These are phyloP conservation scores for Pseudogymnoascus sp. DNA, from an alignment of 2,329 filamentous ascomycete genomes.

Conservation along the genomic window DNA sequence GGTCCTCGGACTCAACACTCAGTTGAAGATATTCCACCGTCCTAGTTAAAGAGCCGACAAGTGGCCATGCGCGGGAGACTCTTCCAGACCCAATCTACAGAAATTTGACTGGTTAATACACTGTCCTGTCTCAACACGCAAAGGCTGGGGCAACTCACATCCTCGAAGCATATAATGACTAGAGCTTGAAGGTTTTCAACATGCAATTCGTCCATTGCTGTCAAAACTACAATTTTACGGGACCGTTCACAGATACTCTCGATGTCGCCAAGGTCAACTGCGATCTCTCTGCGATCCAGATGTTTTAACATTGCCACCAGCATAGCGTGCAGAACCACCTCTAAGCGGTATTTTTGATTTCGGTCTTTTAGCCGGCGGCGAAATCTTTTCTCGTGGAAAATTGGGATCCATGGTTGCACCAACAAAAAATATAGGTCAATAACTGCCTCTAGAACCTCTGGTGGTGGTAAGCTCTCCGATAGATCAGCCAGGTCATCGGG, in stretches of 20 bases:
- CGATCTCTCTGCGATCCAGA: neutral
- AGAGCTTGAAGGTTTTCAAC: slow-evolving; percentile 11
- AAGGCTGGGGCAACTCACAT: slow-evolving; percentile 20
- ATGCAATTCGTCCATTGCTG: slow-evolving; percentile 10
- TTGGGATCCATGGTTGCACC: slow-evolving; percentile 20
- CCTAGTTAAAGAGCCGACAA: slow-evolving; percentile 22
- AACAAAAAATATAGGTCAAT: slow-evolving; percentile 15
- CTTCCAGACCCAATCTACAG: slow-evolving; percentile 19
- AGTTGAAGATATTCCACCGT: slow-evolving; percentile 24
- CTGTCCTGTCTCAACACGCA: neutral
- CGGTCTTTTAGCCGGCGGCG: slow-evolving; percentile 8
- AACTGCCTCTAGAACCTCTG: slow-evolving; percentile 12
- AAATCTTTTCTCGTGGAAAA: slow-evolving; percentile 17
- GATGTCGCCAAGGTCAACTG: neutral
- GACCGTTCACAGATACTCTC: slow-evolving; percentile 4
- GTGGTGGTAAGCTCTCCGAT: slow-evolving; percentile 5
- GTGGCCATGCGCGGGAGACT: slow-evolving; percentile 19
- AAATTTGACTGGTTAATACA: slow-evolving; percentile 11
- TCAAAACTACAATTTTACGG: slow-evolving; percentile 11
- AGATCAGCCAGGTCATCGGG: slow-evolving; percentile 14
- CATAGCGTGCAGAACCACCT: slow-evolving; percentile 22
- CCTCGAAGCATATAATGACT: slow-evolving; percentile 28
- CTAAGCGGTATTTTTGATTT: slow-evolving; percentile 12
- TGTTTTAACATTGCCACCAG: slow-evolving; percentile 4
- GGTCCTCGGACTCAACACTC: slow-evolving; percentile 15